Conservation (phyloP, 1,139 yeast species). For the Lodderomyces orthopsilosis region DNA sequence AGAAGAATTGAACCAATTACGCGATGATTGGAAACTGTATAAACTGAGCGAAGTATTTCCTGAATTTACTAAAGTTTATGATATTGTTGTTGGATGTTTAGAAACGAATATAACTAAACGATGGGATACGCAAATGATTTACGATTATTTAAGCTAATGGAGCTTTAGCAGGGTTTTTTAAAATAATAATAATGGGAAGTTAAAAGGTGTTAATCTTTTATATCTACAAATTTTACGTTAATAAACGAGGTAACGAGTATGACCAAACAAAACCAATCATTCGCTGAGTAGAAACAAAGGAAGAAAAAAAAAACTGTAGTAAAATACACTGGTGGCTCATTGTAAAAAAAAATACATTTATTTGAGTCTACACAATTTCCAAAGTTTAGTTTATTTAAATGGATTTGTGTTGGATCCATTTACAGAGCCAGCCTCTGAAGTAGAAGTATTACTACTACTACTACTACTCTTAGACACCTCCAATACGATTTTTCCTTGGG, state of each 20-base stretch:
- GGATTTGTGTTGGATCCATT: neutral
- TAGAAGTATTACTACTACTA: neutral
- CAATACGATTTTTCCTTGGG: constrained; percentile 63
- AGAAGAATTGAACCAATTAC: constrained; percentile 15
- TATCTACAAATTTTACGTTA: neutral
- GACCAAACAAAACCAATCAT: neutral
- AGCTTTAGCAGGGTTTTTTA: neutral
- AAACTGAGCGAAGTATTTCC: constrained; percentile 10
- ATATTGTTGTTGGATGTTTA: constrained; percentile 56
- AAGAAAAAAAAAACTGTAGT: no score
- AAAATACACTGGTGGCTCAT: no score
- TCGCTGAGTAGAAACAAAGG: no score
- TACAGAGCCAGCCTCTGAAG: neutral
- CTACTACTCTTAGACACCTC: constrained; percentile 14
- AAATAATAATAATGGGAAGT: neutral
- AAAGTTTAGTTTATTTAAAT: neutral
- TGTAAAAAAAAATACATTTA: no score
- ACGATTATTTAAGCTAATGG: constrained; percentile 8
- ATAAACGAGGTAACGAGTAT: neutral
- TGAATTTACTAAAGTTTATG: constrained; percentile 32
- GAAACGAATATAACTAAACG: constrained; percentile 50
- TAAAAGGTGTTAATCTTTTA: neutral
- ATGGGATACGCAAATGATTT: constrained; percentile 44
- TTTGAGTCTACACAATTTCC: neutral
- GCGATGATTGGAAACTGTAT: constrained; percentile 23